These are phyloP conservation scores for Colletotrichum orbiculare DNA, from an alignment of 2,329 filamentous ascomycete species.

Conservation along the genomic window DNA sequence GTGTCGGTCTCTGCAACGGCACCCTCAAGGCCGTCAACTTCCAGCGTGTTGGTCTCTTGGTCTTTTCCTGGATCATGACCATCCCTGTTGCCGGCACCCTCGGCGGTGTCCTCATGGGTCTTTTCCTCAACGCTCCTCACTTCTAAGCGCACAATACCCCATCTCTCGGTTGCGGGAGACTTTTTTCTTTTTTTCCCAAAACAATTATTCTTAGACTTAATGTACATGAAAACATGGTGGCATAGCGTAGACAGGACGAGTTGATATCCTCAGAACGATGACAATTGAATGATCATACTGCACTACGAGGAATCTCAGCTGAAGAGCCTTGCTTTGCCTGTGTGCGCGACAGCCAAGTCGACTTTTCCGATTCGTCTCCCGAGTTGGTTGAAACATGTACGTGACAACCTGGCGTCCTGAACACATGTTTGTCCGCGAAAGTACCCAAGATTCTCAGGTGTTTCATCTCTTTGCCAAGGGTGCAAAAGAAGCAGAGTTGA, in stretches of 20 bases:
- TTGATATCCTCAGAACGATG: too few relatives aligned
- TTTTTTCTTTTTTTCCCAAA: neutral
- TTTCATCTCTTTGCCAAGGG: neutral
- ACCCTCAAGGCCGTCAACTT: constrained; percentile 79
- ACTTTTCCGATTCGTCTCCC: too few relatives aligned
- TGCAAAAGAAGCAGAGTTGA: too few relatives aligned
- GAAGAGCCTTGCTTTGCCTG: too few relatives aligned
- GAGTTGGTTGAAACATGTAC: too few relatives aligned
- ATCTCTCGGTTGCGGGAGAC: neutral
- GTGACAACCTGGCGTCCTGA: too few relatives aligned
- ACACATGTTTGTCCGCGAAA: too few relatives aligned
- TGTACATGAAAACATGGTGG: constrained; percentile 24
- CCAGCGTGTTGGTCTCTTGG: constrained; percentile 75
- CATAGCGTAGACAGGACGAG: constrained; percentile 12
- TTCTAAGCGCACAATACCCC: constrained; percentile 25
- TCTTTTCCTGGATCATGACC: constrained; percentile 73
- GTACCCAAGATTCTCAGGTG: neutral
- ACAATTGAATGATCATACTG: too few relatives aligned
- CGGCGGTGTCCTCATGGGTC: constrained; percentile 53
- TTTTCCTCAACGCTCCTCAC: constrained; percentile 52
- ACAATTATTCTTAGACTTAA: constrained; percentile 21
- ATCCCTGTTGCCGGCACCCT: constrained; percentile 56
- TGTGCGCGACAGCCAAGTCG: too few relatives aligned
- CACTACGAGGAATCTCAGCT: too few relatives aligned
- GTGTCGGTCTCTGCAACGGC: constrained; percentile 82